Percentiles rank a stretch among this genome's conserved stretches.
Evolutionary conservation across 2,329 filamentous ascomycete genomes (phyloP).

Genomic region (Phaeomoniella chlamydospora): DNA sequence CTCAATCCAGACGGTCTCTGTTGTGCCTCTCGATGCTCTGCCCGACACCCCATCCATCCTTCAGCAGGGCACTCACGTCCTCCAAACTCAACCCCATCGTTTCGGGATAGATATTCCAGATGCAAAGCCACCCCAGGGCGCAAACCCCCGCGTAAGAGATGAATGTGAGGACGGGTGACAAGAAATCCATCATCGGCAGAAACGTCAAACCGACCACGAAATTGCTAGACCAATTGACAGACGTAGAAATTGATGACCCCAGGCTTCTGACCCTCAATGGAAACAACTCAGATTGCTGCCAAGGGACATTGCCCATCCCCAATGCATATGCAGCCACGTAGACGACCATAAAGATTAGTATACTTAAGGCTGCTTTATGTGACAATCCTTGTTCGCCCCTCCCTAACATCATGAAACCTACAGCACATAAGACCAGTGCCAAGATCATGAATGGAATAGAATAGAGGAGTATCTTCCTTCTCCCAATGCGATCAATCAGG

Average conservation of each 20-base stretch:
- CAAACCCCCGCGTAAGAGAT: slow-evolving; percentile 64
- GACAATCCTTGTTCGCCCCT: background rate
- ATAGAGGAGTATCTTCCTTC: slow-evolving; percentile 64
- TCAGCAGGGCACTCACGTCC: slow-evolving; percentile 58
- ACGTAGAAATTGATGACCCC: slow-evolving; percentile 47
- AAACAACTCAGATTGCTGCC: slow-evolving; percentile 92
- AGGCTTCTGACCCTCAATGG: slow-evolving; percentile 50
- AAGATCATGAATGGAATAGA: slow-evolving; percentile 74
- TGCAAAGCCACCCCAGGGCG: slow-evolving; percentile 46
- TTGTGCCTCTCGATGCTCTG: slow-evolving; percentile 21
- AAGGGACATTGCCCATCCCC: slow-evolving; percentile 82
- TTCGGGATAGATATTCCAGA: slow-evolving; percentile 73
- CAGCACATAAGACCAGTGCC: slow-evolving; percentile 55
- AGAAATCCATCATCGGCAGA: slow-evolving; percentile 65
- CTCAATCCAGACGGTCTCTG: slow-evolving; percentile 3
- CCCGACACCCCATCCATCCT: slow-evolving; percentile 57
- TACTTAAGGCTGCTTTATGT: slow-evolving; percentile 29
- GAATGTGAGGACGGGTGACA: slow-evolving; percentile 68
- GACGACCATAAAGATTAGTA: slow-evolving; percentile 62
- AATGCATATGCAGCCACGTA: slow-evolving; percentile 80
- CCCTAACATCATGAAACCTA: slow-evolving; percentile 55
- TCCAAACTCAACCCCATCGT: slow-evolving; percentile 71
- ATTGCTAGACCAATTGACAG: slow-evolving; percentile 79
- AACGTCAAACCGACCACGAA: slow-evolving; percentile 79
- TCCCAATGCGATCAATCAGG: slow-evolving; percentile 65